These are phyloP conservation scores for Aegilops bicornis DNA, from an alignment of 176 grass and related monocot species.

Conservation along the genomic window DNA sequence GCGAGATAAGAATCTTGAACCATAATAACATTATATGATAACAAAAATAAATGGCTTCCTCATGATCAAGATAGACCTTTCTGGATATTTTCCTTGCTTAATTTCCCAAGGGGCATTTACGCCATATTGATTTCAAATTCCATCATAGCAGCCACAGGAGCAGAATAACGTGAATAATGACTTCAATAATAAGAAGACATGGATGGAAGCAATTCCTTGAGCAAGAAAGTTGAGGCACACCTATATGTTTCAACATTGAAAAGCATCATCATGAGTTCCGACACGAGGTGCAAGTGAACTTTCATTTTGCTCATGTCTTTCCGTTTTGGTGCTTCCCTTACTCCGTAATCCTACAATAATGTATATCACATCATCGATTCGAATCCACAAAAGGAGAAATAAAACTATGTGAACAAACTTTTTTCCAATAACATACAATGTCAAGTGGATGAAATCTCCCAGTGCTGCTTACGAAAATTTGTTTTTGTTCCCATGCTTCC, in stretches of 20 bases:
- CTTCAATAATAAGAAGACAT: background rate
- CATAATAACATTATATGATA: conserved; percentile 13
- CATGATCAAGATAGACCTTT: conserved; percentile 55
- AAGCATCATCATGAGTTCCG: conserved; percentile 88
- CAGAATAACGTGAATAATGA: background rate
- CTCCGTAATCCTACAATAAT: conserved; percentile 88
- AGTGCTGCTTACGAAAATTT: conserved; percentile 79
- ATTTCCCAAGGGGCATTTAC: conserved; percentile 98
- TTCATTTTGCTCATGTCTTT: conserved; percentile 57
- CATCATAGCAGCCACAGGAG: conserved; percentile 82
- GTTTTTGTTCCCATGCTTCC: conserved; percentile 90
- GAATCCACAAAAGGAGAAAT: background rate
- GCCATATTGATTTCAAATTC: conserved; percentile 99
- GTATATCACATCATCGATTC: conserved; percentile 2
- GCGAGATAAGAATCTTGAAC: conserved; percentile 22
- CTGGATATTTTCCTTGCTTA: conserved; percentile 93
- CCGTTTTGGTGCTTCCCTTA: conserved; percentile 60
- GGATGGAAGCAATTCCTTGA: background rate
- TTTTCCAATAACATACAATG: conserved; percentile 55
- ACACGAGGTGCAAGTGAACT: conserved; percentile 80
- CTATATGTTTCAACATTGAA: conserved; percentile 95
- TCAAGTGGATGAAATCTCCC: conserved; percentile 85
- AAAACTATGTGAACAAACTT: background rate
- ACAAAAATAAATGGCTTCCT: background rate
- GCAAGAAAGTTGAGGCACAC: conserved; percentile 39